Percentiles rank a stretch among this genome's conserved stretches.
Conservation (phyloP, 2,329 filamentous ascomycete genomes). For the Chaetoscypha palmicola region DNA sequence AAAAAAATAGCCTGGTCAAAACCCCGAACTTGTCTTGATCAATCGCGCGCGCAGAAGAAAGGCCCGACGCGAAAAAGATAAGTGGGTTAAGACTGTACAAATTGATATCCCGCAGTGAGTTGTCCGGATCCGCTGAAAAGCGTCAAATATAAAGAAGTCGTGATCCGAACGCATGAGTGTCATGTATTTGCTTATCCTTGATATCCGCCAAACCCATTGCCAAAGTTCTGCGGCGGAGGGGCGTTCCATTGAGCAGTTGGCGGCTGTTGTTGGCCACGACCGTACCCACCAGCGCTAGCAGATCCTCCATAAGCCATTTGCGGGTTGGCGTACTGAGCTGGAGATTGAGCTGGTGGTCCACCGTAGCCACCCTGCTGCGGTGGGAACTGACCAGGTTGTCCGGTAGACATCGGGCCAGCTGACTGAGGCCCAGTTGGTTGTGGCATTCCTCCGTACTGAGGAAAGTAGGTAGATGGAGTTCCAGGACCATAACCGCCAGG, state of each 20-base stretch:
- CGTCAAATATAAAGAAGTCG: slow-evolving; percentile 11
- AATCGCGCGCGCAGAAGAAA: slow-evolving; percentile 19
- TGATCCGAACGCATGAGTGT: slow-evolving; percentile 10
- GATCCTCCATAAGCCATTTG: slow-evolving; percentile 67
- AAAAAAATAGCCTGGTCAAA: too few species aligned
- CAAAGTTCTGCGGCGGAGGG: slow-evolving; percentile 52
- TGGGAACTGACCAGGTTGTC: slow-evolving; percentile 42
- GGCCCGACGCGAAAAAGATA: too few species aligned
- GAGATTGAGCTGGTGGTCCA: slow-evolving; percentile 54
- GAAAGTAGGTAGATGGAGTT: slow-evolving; percentile 77
- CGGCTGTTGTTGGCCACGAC: slow-evolving; percentile 55
- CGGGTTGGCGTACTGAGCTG: slow-evolving; percentile 56
- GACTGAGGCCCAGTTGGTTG: slow-evolving; percentile 32
- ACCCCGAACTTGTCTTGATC: too few species aligned
- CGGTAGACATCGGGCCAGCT: slow-evolving; percentile 32
- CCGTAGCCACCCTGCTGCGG: slow-evolving; percentile 63
- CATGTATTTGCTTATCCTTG: slow-evolving; percentile 43
- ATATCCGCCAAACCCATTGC: slow-evolving; percentile 56
- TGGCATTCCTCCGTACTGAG: slow-evolving; percentile 77
- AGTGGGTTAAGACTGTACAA: slow-evolving; percentile 19
- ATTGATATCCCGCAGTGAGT: slow-evolving; percentile 22
- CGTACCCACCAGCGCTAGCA: slow-evolving; percentile 76
- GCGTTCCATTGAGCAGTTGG: slow-evolving; percentile 38
- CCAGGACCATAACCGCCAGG: slow-evolving; percentile 62
- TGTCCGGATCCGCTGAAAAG: slow-evolving; percentile 13